A percentile compares a stretch with the other conserved stretches of the same genome.
phyloP scores from a whole-genome alignment of 2,329 filamentous ascomycete species.

The Claviceps paspali region DNA sequence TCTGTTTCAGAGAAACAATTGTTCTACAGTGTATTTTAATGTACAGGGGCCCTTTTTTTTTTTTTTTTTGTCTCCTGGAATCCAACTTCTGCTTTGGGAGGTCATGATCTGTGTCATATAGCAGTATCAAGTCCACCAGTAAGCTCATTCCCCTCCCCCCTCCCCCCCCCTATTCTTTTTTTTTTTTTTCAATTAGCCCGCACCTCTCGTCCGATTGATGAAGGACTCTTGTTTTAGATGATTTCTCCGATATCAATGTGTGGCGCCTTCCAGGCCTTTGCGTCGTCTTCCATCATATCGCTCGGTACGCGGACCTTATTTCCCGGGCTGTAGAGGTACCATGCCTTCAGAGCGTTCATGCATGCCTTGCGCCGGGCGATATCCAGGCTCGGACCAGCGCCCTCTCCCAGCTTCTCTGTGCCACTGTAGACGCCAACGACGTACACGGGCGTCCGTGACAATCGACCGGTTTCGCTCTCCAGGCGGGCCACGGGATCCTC shows the following conservation, averaged over 20 bases:
- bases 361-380: slow-evolving; percentile 66
- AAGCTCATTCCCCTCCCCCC: not conserved
- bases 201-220: too few species aligned
- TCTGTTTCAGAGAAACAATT: slow-evolving; percentile 9
- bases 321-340: slow-evolving; percentile 87
- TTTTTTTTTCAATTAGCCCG: not conserved
- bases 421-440: slow-evolving; percentile 91
- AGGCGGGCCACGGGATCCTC: slow-evolving; percentile 74
- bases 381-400: slow-evolving; percentile 61
- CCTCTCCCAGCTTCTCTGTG: slow-evolving; percentile 81
- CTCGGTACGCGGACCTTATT: slow-evolving; percentile 50
- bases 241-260: slow-evolving; percentile 60
- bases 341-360: slow-evolving; percentile 75
- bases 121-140: not conserved
- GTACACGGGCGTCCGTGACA: slow-evolving; percentile 74
- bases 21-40: slow-evolving; percentile 24
- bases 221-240: too few species aligned
- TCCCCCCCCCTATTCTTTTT: not conserved
- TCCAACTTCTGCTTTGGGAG: too few species aligned
- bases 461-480: slow-evolving; percentile 77
- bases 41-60: slow-evolving; percentile 16
- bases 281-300: slow-evolving; percentile 47
- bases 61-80: not conserved
- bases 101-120: not conserved
- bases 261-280: slow-evolving; percentile 48